Conservation (phyloP, 352 stramenopile genomes). For the Phytopythium mirpurense region DNA sequence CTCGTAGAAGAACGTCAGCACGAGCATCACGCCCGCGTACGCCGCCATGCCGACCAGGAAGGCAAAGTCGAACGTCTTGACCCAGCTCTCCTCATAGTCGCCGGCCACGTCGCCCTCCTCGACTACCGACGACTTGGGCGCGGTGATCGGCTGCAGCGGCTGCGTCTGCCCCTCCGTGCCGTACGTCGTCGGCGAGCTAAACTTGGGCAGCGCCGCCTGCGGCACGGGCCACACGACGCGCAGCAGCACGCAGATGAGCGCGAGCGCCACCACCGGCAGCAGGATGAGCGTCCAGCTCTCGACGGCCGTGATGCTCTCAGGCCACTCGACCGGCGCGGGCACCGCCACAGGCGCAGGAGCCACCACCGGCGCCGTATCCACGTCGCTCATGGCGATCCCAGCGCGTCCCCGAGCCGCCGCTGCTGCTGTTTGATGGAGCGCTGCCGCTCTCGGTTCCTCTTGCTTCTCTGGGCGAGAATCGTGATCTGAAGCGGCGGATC, state of each 20-base stretch:
- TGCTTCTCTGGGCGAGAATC: background rate
- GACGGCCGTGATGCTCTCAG: constrained; percentile 32
- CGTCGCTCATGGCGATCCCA: constrained; percentile 5
- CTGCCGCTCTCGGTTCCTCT: background rate
- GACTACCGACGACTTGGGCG: constrained; percentile 46
- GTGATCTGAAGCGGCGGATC: background rate
- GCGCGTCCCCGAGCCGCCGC: background rate
- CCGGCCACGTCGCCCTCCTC: constrained; percentile 62
- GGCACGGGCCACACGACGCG: constrained; percentile 59
- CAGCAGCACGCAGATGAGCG: constrained; percentile 60
- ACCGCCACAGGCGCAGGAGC: constrained; percentile 13
- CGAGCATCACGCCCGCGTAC: constrained; percentile 41
- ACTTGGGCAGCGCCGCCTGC: constrained; percentile 28
- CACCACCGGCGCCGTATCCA: constrained; percentile 6
- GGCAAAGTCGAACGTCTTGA: constrained; percentile 50
- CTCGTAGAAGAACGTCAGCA: constrained; percentile 59
- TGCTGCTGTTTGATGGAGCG: too few species aligned
- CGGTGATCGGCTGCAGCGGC: constrained; percentile 27
- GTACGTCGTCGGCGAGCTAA: constrained; percentile 26
- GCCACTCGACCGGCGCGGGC: constrained; percentile 21
- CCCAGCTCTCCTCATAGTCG: constrained; percentile 47
- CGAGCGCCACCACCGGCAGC: constrained; percentile 38
- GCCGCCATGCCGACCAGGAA: constrained; percentile 57
- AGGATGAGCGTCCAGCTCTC: constrained; percentile 32
- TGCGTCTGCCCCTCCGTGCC: constrained; percentile 28